A percentile compares a stretch with the other conserved stretches of the same genome.
These are phyloP conservation scores for Neofusicoccum cordaticola DNA, from an alignment of 2,329 filamentous ascomycete species.

Conservation along the genomic window DNA sequence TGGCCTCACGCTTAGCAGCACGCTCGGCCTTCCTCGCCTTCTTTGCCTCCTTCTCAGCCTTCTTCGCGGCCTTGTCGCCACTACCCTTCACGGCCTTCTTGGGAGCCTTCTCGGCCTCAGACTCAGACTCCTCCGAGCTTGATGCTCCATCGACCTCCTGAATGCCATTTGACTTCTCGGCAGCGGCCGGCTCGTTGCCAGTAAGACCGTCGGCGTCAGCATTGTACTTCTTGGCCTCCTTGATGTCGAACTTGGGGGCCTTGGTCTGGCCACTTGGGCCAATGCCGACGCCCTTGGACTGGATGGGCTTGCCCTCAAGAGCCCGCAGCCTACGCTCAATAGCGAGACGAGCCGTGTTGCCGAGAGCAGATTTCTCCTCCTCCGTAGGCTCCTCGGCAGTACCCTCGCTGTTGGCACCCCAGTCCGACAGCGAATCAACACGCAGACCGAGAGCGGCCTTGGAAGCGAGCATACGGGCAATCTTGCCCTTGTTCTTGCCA, in stretches of 20 bases:
- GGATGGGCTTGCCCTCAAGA: conserved; percentile 86
- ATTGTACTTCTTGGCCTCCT: conserved; percentile 93
- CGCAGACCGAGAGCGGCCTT: conserved; percentile 92
- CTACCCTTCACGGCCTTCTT: conserved; percentile 23
- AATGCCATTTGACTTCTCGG: conserved; percentile 41
- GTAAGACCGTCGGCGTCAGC: conserved; percentile 83
- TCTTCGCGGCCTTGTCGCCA: conserved; percentile 30
- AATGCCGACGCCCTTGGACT: conserved; percentile 71
- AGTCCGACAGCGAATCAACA: conserved; percentile 83
- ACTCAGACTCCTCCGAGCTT: conserved; percentile 35
- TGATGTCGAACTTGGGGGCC: conserved; percentile 74
- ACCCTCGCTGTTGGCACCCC: conserved; percentile 51
- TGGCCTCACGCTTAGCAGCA: conserved; percentile 37
- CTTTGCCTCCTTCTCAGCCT: conserved; percentile 41
- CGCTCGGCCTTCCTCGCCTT: conserved; percentile 40
- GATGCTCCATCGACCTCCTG: conserved; percentile 47
- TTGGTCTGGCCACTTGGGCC: conserved; percentile 67
- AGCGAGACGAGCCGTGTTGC: conserved; percentile 67
- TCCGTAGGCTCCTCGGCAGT: conserved; percentile 63
- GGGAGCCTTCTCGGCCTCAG: conserved; percentile 27
- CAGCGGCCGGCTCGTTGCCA: conserved; percentile 62
- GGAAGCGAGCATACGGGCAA: conserved; percentile 90
- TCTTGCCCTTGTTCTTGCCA: conserved; percentile 99
- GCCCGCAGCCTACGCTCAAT: conserved; percentile 73
- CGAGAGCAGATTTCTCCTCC: conserved; percentile 81